Percentiles rank a stretch among this genome's conserved stretches.
phyloP scores from a whole-genome alignment of 2,329 filamentous ascomycete genomes.

The Penicillium sp. region DNA sequence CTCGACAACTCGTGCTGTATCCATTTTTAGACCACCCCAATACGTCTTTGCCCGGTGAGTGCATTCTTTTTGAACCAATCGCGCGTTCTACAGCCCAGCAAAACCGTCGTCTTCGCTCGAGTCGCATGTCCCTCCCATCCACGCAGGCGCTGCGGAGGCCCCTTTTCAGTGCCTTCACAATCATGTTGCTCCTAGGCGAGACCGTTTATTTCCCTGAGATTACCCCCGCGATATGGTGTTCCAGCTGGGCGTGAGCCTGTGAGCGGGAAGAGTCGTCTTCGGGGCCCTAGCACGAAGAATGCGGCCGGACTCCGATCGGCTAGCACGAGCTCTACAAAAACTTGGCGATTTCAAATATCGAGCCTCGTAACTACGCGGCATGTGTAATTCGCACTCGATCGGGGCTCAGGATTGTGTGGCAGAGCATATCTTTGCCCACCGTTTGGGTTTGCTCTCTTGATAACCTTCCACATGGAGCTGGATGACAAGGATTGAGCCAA shows the following conservation, averaged over 20 bases:
- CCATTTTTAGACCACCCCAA: not conserved
- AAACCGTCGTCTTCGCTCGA: constrained; percentile 9
- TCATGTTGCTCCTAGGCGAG: not conserved
- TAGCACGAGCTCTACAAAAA: not conserved
- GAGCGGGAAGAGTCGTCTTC: constrained; percentile 8
- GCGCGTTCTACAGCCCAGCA: constrained; percentile 13
- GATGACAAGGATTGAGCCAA: not conserved
- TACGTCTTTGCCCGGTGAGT: constrained; percentile 17
- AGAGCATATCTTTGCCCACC: not conserved
- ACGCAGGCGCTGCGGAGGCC: constrained; percentile 10
- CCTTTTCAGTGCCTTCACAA: constrained; percentile 4
- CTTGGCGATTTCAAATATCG: not conserved
- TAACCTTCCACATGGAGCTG: not conserved
- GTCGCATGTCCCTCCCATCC: constrained; percentile 17
- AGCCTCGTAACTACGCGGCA: not conserved
- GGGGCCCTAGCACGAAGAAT: constrained; percentile 12
- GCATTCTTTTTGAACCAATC: constrained; percentile 12
- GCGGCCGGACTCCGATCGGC: constrained; percentile 13
- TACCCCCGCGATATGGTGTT: not conserved
- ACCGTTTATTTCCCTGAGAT: not conserved
- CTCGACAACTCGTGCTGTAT: constrained; percentile 7
- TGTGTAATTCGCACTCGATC: not conserved
- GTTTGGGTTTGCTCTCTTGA: constrained; percentile 2
- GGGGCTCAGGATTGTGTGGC: not conserved
- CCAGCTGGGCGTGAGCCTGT: not conserved